phyloP scores from a whole-genome alignment of 2,329 filamentous ascomycete species.

The Aspergillus persii region DNA sequence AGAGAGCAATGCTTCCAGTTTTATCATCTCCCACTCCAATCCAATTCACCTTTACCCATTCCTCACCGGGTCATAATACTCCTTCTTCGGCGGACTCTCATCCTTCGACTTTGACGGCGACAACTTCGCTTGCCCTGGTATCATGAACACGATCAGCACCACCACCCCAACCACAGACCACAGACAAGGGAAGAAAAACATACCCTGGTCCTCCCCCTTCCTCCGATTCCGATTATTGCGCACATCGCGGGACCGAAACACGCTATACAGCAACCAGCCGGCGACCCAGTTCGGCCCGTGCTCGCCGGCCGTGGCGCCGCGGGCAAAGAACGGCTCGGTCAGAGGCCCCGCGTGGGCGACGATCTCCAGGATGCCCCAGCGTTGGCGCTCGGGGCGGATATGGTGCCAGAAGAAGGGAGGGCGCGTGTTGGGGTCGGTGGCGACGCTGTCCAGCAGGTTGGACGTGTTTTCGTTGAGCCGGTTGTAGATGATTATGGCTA shows the following conservation, averaged over 20 bases:
- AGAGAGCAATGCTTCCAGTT: no score
- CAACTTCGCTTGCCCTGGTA: slow-evolving; percentile 20
- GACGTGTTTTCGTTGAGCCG: slow-evolving; percentile 40
- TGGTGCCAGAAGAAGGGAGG: slow-evolving; percentile 49
- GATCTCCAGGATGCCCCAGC: slow-evolving; percentile 43
- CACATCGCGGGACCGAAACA: slow-evolving; percentile 47
- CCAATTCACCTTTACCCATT: slow-evolving; percentile 26
- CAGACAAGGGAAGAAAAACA: neutral
- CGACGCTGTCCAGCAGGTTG: slow-evolving; percentile 41
- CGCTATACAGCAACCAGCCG: slow-evolving; percentile 47
- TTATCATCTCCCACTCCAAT: neutral
- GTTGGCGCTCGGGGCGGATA: slow-evolving; percentile 43
- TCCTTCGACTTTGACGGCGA: slow-evolving; percentile 22
- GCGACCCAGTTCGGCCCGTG: slow-evolving; percentile 49
- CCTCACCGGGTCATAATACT: slow-evolving; percentile 43
- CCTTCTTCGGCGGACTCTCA: slow-evolving; percentile 30
- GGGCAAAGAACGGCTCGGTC: slow-evolving; percentile 41
- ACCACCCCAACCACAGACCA: neutral
- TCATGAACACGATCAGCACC: neutral
- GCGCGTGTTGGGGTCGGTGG: slow-evolving; percentile 35
- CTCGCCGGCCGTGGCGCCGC: slow-evolving; percentile 41
- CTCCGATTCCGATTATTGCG: slow-evolving; percentile 47
- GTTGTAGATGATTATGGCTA: slow-evolving; percentile 45
- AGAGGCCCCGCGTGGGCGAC: slow-evolving; percentile 40
- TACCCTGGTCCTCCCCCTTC: slow-evolving; percentile 30